Evolutionary conservation across 1,139 yeast species (phyloP), one percentile per base, ranked within the genome.

Genomic region (Hyphopichia khmerensis): DNA sequence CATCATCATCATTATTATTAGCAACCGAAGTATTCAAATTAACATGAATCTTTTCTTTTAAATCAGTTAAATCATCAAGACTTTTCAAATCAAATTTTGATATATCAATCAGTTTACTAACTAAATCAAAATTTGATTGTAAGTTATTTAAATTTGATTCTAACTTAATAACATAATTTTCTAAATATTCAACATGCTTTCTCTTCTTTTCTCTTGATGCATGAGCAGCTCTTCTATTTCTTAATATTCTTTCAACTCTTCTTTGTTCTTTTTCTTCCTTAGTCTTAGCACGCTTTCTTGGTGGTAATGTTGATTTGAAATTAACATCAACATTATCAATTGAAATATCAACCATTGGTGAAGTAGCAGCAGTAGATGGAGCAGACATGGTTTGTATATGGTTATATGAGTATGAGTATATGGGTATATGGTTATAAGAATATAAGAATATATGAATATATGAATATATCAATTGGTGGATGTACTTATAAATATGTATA

Each of bases 191-290:
- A 47, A 93, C 86, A 62, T 91, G 96, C 60, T 84, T 82, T 60
- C 98, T 80, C 79, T 93, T 93, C 80, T 91, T 91, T 62, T 93
- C 99, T 51, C 99, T 80, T 27, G 96, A 87, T 39, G 96, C 96
- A 62, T 93, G 98, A 37, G 99, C 99, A 19, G 99, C 98, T 60
- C 93, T 86, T 57, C 99, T 81, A 65, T 93, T 93, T 60, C 99
- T 80, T 60, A 93, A 75, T 43, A 93, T 90, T 45, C 99, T 75
- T 67, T 93, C 98, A 41, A 91, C 82, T 42, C 96, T 79, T 49
- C 99, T 84, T 67, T 91, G 97, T 66, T 93, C 98, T 70, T 91
- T 93, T 69, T 93, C 99, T 65, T 91, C 97, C 56, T 87, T 82
- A 35, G 99, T 93, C 72, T 87, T 89, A 10, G 99, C 99, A 55